phyloP scores from a whole-genome alignment of 768 basidiomycete species.

The Tricholoma matsutake region DNA sequence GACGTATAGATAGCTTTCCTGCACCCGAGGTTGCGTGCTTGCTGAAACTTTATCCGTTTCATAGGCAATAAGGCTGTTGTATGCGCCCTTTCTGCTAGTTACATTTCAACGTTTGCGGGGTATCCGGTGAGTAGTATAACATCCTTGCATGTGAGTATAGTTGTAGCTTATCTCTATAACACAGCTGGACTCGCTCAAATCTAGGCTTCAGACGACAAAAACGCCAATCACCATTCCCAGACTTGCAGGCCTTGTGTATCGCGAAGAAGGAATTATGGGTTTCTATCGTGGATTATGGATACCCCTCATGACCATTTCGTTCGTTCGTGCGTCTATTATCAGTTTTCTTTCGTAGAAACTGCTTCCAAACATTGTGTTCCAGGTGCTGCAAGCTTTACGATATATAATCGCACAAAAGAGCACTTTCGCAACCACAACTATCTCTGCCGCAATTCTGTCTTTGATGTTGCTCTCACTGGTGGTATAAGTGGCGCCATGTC shows the following conservation, averaged over 20 bases:
- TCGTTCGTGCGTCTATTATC: constrained; percentile 72
- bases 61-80: constrained; percentile 85
- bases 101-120: constrained; percentile 89
- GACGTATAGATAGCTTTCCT: constrained; percentile 44
- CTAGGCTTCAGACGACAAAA: constrained; percentile 83
- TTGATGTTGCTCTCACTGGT: constrained; percentile 75
- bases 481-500: constrained; percentile 85
- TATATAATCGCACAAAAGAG: constrained; percentile 84
- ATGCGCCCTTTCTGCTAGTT: constrained; percentile 87
- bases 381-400: constrained; percentile 91
- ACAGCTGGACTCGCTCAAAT: constrained; percentile 93
- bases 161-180: constrained; percentile 1
- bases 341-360: constrained; percentile 1
- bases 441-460: constrained; percentile 53
- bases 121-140: constrained; percentile 60
- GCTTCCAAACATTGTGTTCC: constrained; percentile 6
- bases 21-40: constrained; percentile 5
- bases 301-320: constrained; percentile 92
- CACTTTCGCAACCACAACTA: constrained; percentile 56
- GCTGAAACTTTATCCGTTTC: constrained; percentile 12
- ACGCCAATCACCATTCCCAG: constrained; percentile 69
- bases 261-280: constrained; percentile 83
- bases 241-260: constrained; percentile 70
- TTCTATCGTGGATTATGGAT: constrained; percentile 92
- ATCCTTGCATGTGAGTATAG: not conserved